Conservation (phyloP, 208 protist species). For the Naegleria fowleri region DNA sequence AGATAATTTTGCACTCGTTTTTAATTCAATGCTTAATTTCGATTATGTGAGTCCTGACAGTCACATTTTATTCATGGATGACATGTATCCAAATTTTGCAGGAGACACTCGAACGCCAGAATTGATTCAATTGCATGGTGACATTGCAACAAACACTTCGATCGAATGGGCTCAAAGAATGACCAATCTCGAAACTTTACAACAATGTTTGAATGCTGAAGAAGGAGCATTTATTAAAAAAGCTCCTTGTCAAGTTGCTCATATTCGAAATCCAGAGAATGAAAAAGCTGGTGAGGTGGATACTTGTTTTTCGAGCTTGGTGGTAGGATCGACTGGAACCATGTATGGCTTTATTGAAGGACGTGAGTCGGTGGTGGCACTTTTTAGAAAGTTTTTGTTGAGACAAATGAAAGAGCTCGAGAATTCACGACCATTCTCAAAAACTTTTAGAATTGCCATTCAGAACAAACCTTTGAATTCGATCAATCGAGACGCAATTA, state of each 20-base stretch:
- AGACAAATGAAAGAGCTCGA: background rate
- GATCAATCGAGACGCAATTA: background rate
- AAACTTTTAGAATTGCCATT: background rate
- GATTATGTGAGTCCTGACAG: background rate
- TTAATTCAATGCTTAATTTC: background rate
- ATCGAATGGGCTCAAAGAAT: background rate
- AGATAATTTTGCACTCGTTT: background rate
- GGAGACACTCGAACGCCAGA: background rate
- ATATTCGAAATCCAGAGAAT: background rate
- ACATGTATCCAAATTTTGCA: background rate
- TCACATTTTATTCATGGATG: background rate
- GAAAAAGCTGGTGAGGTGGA: background rate
- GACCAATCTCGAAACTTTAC: background rate
- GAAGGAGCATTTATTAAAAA: background rate
- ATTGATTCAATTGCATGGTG: background rate
- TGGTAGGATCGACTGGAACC: background rate
- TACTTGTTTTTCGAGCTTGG: background rate
- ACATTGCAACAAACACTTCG: background rate
- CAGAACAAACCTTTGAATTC: background rate
- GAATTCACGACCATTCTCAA: no score
- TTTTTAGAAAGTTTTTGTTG: background rate
- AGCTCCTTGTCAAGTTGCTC: background rate
- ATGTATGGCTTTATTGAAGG: background rate
- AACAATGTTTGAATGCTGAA: background rate
- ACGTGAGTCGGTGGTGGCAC: background rate